phyloP scores from a whole-genome alignment of 1,284 basidiomycete genomes.

The Singerocomus inundabilis region DNA sequence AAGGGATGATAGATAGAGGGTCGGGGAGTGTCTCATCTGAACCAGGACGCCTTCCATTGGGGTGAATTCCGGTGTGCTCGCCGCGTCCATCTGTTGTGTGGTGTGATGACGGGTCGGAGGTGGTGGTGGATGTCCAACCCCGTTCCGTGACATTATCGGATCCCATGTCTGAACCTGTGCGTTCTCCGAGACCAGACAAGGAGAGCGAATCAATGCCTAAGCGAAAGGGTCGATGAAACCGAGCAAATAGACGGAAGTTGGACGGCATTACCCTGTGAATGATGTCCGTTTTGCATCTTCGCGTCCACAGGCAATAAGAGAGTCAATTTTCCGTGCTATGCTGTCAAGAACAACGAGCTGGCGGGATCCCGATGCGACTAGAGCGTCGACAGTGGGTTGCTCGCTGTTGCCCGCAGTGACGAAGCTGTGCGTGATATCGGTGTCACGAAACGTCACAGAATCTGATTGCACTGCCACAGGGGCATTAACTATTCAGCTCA shows the following conservation, averaged over 20 bases:
- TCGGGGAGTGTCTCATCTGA: constrained; percentile 48
- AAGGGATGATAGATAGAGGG: constrained; percentile 61
- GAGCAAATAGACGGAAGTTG: not conserved
- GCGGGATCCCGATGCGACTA: not conserved
- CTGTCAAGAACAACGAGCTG: constrained; percentile 2
- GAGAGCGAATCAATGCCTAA: constrained; percentile 23
- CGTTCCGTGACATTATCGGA: constrained; percentile 46
- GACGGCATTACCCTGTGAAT: constrained; percentile 23
- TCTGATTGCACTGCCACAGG: constrained; percentile 19
- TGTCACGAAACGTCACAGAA: constrained; percentile 10
- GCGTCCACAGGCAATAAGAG: not conserved
- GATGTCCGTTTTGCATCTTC: constrained; percentile 33
- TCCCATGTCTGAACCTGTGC: constrained; percentile 38
- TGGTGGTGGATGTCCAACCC: constrained; percentile 40
- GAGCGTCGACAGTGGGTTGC: not conserved
- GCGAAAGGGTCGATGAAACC: constrained; percentile 4
- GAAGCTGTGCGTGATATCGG: constrained; percentile 8
- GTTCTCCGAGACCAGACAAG: constrained; percentile 26
- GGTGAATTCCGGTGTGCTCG: constrained; percentile 15
- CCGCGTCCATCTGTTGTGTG: constrained; percentile 31
- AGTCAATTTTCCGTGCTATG: not conserved
- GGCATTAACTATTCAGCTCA: not conserved
- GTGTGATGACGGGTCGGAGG: constrained; percentile 44
- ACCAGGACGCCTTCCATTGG: constrained; percentile 34
- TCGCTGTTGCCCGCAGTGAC: constrained; percentile 11